Conservation (phyloP, 75 land plant species). For the Picea sitchensis region DNA sequence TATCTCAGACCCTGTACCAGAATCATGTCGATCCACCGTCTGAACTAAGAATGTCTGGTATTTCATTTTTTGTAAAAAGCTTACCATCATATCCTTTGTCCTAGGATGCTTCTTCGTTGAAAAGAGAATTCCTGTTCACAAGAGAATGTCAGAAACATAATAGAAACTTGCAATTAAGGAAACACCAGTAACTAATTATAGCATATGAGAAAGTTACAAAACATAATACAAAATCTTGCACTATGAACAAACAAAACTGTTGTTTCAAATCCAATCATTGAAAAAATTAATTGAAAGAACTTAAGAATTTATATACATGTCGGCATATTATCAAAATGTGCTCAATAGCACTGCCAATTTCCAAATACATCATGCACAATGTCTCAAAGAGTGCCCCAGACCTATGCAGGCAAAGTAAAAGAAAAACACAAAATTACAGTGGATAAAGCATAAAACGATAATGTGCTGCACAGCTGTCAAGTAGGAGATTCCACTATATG, state of each 20-base stretch:
- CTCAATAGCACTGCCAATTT: neutral
- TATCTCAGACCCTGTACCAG: too few relatives aligned
- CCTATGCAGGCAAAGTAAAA: too few relatives aligned
- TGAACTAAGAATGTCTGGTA: too few relatives aligned
- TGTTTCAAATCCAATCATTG: too few relatives aligned
- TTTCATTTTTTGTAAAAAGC: neutral
- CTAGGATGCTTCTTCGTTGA: constrained; percentile 95
- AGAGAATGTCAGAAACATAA: neutral
- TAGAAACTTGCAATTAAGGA: neutral
- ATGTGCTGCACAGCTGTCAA: too few relatives aligned
- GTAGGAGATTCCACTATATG: too few relatives aligned
- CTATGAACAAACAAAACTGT: neutral
- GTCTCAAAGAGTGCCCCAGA: neutral
- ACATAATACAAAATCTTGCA: neutral
- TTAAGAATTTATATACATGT: too few relatives aligned
- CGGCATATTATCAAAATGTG: neutral
- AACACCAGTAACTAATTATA: neutral
- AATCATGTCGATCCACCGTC: too few relatives aligned
- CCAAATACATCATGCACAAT: neutral
- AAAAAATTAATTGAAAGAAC: too few relatives aligned
- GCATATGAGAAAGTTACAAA: neutral
- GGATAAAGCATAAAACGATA: too few relatives aligned
- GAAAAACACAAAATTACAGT: too few relatives aligned
- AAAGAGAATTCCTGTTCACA: constrained; percentile 73
- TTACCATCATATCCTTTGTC: constrained; percentile 92